Evolutionary conservation across 208 protist species (phyloP).

Genomic region (Wallacemonas collosoma): DNA sequence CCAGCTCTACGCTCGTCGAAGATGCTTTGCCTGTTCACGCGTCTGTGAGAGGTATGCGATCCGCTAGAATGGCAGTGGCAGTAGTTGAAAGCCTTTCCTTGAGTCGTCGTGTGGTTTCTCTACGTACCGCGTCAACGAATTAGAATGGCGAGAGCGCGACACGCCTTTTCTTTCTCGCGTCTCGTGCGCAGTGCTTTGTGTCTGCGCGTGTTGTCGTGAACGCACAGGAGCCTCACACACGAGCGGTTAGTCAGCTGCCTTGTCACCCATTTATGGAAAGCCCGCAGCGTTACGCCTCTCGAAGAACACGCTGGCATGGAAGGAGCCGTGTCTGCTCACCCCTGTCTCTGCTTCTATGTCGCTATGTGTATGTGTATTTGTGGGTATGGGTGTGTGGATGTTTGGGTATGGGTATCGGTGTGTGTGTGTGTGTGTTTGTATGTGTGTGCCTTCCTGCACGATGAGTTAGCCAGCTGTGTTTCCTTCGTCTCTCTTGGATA

Average conservation of each 20-base stretch:
- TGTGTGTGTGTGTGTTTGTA: not conserved
- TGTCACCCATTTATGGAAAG: slow-evolving; percentile 10
- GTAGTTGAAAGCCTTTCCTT: slow-evolving; percentile 1
- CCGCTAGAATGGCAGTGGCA: not conserved
- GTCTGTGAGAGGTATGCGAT: too few relatives aligned
- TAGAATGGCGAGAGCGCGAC: not conserved
- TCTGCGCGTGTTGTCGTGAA: not conserved
- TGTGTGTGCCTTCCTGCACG: not conserved
- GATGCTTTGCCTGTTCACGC: not conserved
- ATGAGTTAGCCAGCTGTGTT: slow-evolving; percentile 19
- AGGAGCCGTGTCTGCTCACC: too few relatives aligned
- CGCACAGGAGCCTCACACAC: not conserved
- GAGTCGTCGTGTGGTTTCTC: slow-evolving; percentile 3
- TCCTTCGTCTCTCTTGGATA: slow-evolving; percentile 2
- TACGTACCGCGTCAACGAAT: not conserved
- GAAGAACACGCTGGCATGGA: not conserved
- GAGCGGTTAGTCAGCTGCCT: slow-evolving; percentile 18
- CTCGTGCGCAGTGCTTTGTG: not conserved
- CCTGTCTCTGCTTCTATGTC: too few relatives aligned
- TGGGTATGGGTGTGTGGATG: slow-evolving; percentile 17
- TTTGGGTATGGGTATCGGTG: not conserved
- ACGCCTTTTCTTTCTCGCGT: not conserved
- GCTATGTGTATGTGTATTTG: slow-evolving; percentile 14
- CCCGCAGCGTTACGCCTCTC: slow-evolving; percentile 20
- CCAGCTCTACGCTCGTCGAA: slow-evolving; percentile 16